Evolutionary conservation across 208 protist species (phyloP).

Genomic region (Trypanosoma caninum): DNA sequence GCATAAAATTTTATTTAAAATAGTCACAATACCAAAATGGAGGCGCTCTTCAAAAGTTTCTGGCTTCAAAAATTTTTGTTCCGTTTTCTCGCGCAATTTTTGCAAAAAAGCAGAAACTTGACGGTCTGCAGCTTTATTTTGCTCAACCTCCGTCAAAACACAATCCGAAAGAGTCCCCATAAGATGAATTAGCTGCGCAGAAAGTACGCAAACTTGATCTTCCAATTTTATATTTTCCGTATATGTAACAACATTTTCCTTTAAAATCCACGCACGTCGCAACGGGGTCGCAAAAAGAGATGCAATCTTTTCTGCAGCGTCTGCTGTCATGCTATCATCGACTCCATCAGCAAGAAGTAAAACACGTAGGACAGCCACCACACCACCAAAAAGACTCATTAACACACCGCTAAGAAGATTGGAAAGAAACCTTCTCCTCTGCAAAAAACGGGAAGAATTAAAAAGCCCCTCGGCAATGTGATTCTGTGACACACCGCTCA

Average conservation of each 20-base stretch:
- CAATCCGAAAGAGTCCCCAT: slow-evolving; percentile 33
- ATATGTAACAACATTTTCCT: slow-evolving; percentile 9
- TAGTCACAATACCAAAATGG: slow-evolving; percentile 43
- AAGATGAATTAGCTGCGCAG: slow-evolving; percentile 46
- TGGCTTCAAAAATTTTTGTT: slow-evolving; percentile 28
- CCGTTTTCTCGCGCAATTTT: background rate
- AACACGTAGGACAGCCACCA: slow-evolving; percentile 47
- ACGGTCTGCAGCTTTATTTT: too few species aligned
- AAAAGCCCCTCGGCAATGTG: slow-evolving; percentile 46
- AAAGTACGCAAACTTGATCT: slow-evolving; percentile 33
- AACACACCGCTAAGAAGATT: slow-evolving; percentile 57
- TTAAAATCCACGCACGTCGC: slow-evolving; percentile 3
- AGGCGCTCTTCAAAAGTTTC: slow-evolving; percentile 81
- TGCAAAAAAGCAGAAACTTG: slow-evolving; percentile 5
- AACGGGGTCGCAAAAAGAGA: slow-evolving; percentile 29
- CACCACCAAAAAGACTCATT: slow-evolving; percentile 29
- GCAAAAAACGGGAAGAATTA: slow-evolving; percentile 24
- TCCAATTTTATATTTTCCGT: slow-evolving; percentile 21
- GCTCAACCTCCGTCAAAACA: background rate
- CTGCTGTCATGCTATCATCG: slow-evolving; percentile 27
- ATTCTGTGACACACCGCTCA: slow-evolving; percentile 26
- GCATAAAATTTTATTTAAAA: slow-evolving; percentile 38
- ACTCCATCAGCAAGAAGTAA: slow-evolving; percentile 70
- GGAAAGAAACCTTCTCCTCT: slow-evolving; percentile 31
- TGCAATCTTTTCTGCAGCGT: slow-evolving; percentile 54